Percentiles rank a stretch among this genome's conserved stretches.
phyloP scores from a whole-genome alignment of 768 basidiomycete genomes.

The Cubamyces lactineus region DNA sequence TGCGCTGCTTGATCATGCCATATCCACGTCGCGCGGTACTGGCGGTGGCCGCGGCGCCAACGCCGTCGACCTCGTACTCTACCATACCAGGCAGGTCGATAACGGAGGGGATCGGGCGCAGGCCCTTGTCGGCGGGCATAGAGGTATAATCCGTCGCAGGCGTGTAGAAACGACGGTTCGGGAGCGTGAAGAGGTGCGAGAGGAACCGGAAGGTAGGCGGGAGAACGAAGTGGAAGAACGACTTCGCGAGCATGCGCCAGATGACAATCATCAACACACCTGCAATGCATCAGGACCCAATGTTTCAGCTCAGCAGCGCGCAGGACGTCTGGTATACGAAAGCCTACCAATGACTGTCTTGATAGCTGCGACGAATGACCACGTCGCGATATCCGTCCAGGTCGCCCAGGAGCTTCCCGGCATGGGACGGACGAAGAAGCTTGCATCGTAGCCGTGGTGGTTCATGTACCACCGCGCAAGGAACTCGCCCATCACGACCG shows the following conservation, averaged over 20 bases:
- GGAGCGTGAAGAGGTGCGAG: conserved; percentile 68
- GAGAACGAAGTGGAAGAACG: conserved; percentile 67
- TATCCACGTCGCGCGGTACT: conserved; percentile 27
- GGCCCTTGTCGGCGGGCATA: conserved; percentile 60
- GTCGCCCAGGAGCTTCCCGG: conserved; percentile 57
- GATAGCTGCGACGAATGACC: conserved; percentile 41
- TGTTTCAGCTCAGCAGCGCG: neutral
- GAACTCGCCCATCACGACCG: conserved; percentile 76
- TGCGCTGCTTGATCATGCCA: conserved; percentile 22
- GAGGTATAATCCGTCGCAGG: conserved; percentile 86
- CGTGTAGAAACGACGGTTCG: conserved; percentile 85
- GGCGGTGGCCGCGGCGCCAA: conserved; percentile 12
- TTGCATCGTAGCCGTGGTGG: conserved; percentile 42
- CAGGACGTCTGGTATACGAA: neutral
- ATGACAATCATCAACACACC: conserved; percentile 80
- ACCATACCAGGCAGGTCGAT: conserved; percentile 68
- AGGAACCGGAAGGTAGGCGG: conserved; percentile 85
- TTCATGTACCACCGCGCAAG: conserved; percentile 68
- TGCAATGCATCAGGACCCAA: conserved; percentile 26
- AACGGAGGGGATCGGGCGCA: conserved; percentile 82
- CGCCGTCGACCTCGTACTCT: conserved; percentile 32
- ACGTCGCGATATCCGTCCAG: conserved; percentile 38
- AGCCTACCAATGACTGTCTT: conserved; percentile 48
- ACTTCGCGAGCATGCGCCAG: conserved; percentile 90
- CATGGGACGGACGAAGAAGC: conserved; percentile 46